A percentile compares a stretch with the other conserved stretches of the same genome.
These are phyloP conservation scores for Huiozyma sinensis DNA, from an alignment of 805 yeast species.

Conservation along the genomic window DNA sequence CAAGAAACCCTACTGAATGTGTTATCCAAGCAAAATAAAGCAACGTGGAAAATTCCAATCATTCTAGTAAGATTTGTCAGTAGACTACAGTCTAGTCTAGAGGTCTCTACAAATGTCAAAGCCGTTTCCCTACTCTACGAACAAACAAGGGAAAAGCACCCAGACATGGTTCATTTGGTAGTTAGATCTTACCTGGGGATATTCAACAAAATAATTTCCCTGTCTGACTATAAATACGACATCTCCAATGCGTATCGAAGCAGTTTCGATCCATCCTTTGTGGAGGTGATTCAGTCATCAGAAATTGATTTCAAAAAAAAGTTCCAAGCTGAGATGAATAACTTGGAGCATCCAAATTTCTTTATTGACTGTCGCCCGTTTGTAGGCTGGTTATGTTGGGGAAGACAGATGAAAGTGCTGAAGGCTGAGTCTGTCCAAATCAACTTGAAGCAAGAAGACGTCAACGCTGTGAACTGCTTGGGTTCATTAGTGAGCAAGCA, in stretches of 20 bases:
- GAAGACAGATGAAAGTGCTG: constrained; percentile 36
- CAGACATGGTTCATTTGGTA: constrained; percentile 52
- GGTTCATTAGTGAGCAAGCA: constrained; percentile 39
- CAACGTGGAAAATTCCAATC: constrained; percentile 47
- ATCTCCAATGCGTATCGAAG: constrained; percentile 34
- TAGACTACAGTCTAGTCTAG: constrained; percentile 44
- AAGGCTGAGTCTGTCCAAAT: constrained; percentile 23
- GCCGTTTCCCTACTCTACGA: constrained; percentile 36
- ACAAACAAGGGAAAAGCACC: constrained; percentile 53
- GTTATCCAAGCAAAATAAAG: constrained; percentile 9
- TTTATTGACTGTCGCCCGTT: constrained; percentile 48
- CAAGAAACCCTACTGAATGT: constrained; percentile 30
- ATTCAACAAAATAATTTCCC: constrained; percentile 34
- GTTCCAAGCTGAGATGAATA: constrained; percentile 44
- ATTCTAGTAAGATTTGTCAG: constrained; percentile 41
- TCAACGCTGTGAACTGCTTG: constrained; percentile 31
- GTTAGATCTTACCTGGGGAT: constrained; percentile 50
- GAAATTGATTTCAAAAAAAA: constrained; percentile 27
- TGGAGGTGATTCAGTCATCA: constrained; percentile 36
- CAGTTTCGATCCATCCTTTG: constrained; percentile 33
- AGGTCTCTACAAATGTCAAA: constrained; percentile 33
- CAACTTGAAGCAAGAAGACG: constrained; percentile 35
- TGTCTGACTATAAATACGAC: constrained; percentile 41
- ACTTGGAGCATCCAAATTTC: constrained; percentile 36
- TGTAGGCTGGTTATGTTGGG: constrained; percentile 78